Evolutionary conservation across 139 green algal species (phyloP).

Genomic region (Spirogloea muscicola): DNA sequence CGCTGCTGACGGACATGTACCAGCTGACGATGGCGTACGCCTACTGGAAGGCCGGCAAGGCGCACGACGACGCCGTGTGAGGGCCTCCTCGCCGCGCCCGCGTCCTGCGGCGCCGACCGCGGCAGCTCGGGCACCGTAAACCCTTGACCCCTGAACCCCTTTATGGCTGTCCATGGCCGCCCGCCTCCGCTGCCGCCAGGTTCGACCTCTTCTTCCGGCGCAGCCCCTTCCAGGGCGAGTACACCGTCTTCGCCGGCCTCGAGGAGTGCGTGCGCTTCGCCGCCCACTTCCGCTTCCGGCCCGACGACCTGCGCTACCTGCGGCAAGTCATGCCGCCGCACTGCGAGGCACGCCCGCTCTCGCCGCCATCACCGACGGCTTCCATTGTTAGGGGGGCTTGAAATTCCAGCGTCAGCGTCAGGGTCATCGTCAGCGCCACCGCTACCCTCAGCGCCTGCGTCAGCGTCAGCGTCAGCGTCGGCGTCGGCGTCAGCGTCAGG

Average conservation of each 20-base stretch:
- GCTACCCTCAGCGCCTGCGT: no score
- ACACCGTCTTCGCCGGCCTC: slow-evolving; percentile 51
- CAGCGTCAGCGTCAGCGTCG: no score
- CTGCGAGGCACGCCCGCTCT: slow-evolving; percentile 38
- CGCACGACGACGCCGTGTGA: slow-evolving; percentile 33
- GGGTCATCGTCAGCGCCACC: no score
- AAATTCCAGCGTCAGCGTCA: no score
- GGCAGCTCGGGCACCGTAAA: neutral
- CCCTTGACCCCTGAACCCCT: neutral
- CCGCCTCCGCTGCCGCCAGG: slow-evolving; percentile 32
- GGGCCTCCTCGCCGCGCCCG: no score
- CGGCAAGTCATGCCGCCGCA: slow-evolving; percentile 12
- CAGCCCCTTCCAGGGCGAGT: slow-evolving; percentile 52
- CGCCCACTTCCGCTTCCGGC: slow-evolving; percentile 43
- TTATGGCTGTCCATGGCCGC: neutral
- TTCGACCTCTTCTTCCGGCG: slow-evolving; percentile 54
- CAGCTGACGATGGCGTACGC: slow-evolving; percentile 57
- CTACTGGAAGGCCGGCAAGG: slow-evolving; percentile 47
- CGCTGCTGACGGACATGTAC: slow-evolving; percentile 53
- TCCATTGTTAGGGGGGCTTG: no score
- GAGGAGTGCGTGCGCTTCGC: slow-evolving; percentile 47
- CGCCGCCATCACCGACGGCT: no score
- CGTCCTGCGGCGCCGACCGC: neutral
- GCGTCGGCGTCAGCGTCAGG: no score
- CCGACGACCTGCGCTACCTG: slow-evolving; percentile 40